Evolutionary conservation across 306 rosid genomes (phyloP).

Genomic region (Prunus mira): DNA sequence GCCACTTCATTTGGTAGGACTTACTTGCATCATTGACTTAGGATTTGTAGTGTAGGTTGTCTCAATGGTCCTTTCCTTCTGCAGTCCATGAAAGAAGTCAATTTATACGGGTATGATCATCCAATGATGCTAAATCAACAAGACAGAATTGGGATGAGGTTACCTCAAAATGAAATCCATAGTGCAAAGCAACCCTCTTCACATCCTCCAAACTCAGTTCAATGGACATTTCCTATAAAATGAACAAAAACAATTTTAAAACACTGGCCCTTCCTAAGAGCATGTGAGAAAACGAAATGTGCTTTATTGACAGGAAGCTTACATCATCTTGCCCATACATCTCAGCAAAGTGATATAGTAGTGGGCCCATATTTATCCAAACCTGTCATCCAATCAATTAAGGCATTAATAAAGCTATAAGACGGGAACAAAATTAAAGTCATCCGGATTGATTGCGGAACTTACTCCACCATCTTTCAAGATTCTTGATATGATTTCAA

Average conservation of each 20-base stretch:
- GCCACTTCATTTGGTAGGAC: constrained; percentile 17
- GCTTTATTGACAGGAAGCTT: constrained; percentile 26
- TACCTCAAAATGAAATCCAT: constrained; percentile 87
- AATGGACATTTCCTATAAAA: constrained; percentile 75
- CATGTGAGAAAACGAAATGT: background rate
- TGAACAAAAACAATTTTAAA: constrained; percentile 7
- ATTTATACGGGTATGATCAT: constrained; percentile 7
- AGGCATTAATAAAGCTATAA: background rate
- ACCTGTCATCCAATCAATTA: constrained; percentile 49
- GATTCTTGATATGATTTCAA: constrained; percentile 77
- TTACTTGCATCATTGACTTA: constrained; percentile 95
- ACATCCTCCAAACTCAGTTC: constrained; percentile 97
- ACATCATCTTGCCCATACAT: constrained; percentile 89
- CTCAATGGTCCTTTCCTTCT: constrained; percentile 82
- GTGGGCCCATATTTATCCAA: constrained; percentile 96
- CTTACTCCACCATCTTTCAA: constrained; percentile 97
- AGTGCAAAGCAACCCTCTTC: constrained; percentile 69
- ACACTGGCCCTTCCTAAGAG: background rate
- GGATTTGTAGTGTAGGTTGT: constrained; percentile 86
- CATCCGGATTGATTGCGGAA: constrained; percentile 19
- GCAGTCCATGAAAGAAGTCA: constrained; percentile 28
- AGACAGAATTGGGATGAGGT: constrained; percentile 18
- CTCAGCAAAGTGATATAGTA: constrained; percentile 93
- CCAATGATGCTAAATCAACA: background rate
- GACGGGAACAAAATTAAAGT: background rate